Evolutionary conservation across 768 basidiomycete genomes (phyloP).

Genomic region (Calocera viscosa): DNA sequence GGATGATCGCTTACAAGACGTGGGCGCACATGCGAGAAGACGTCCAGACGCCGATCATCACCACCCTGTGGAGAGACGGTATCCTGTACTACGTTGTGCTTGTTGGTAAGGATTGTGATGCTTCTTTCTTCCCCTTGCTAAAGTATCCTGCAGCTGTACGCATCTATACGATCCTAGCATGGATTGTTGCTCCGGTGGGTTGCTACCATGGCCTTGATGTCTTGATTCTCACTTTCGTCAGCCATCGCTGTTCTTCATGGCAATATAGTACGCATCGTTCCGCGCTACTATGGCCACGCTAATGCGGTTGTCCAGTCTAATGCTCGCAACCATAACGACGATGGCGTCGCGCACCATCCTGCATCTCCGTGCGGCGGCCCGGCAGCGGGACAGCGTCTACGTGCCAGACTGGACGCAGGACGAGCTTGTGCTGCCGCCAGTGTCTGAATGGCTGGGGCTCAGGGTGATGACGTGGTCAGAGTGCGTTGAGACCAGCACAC

Average conservation of each 20-base stretch:
- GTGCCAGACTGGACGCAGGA: background rate
- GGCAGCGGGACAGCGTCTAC: background rate
- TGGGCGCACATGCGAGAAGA: conserved; percentile 2
- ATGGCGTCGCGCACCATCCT: conserved; percentile 3
- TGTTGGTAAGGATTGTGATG: background rate
- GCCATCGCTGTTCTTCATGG: conserved; percentile 3
- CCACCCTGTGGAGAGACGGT: background rate
- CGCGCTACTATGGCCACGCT: background rate
- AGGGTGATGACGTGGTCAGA: background rate
- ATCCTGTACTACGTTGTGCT: background rate
- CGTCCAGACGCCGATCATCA: background rate
- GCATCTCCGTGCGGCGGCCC: background rate
- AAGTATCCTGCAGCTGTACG: background rate
- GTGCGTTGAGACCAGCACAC: background rate
- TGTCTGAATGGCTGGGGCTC: background rate
- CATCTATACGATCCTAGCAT: background rate
- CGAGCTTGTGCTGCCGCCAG: background rate
- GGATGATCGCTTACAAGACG: conserved; percentile 5
- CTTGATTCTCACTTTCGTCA: background rate
- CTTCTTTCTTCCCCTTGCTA: background rate
- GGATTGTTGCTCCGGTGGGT: background rate
- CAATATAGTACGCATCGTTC: background rate
- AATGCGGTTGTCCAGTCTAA: background rate
- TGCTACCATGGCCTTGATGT: background rate
- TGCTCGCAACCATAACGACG: conserved; percentile 5